Base-by-base conservation (phyloP, 495 filamentous ascomycete species). In the Penicillium taxi region DNA sequence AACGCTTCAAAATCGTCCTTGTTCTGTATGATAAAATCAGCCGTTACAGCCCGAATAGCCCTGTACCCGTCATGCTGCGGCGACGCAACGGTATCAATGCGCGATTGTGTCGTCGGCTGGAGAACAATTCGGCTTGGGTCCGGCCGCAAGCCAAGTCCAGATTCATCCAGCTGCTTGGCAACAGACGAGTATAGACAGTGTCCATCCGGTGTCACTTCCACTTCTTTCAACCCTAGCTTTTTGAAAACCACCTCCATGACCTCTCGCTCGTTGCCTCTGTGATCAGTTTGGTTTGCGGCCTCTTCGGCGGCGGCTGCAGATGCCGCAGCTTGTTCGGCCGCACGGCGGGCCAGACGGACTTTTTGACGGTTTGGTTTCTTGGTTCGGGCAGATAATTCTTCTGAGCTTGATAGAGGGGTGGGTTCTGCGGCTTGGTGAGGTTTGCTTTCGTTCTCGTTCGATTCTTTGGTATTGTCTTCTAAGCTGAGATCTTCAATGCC, bases 101-200 rank as follows among this genome's bases (percentile, higher is more conserved):
- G 64, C 7, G 66, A 55, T 39, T 60, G 53, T 9, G 64, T 63
- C 6, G 59, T 42, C 9, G 50, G 31, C 29, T 57, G 48, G 9
- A 70, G 50, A 9, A 59, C 41, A 30, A 68, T 67, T 27, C 60
- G 47, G 32, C 46, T 55, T 25, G 63, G 59, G 43, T 68, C 64
- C 12, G 74, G 71, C 34, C 57, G 62, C 38, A 74, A 52, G 2
- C 66, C 74, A 9, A 70, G 27, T 23, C 65, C 61, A 6, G 49
- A 42, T 19, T 58, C 54, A 19, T 63, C 45, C 26, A 96, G 64
- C 61, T 94, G 88, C 53, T 88, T 84, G 26, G 90, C 89, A 27
- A 98, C 70, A 1, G 93, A 88, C 5, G 85, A 80, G 63, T 94
- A 98, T n/a, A 98, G 68, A 57, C 91, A 98, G 53, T 98, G 91